A percentile compares a stretch with the other conserved stretches of the same genome.
Conservation (phyloP, 768 basidiomycete species). For the Leccinum sublutescens region DNA sequence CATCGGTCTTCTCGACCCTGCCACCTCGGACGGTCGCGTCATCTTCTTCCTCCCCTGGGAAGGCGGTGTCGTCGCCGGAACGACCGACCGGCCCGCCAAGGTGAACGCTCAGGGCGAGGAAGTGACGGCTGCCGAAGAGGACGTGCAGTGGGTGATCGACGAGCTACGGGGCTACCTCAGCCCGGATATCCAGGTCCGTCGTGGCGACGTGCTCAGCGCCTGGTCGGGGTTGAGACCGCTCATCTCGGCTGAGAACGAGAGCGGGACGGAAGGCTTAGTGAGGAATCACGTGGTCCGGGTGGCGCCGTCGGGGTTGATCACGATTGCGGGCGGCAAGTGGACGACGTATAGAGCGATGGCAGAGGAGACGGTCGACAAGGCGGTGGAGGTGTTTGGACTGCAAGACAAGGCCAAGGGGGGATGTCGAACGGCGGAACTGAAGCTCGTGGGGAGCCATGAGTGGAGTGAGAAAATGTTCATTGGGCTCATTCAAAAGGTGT, state of each 20-base stretch:
- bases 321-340: conserved; percentile 98
- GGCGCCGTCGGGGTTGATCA: conserved; percentile 76
- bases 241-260: conserved; percentile 74
- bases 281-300: conserved; percentile 92
- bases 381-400: conserved; percentile 75
- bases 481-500: conserved; percentile 84
- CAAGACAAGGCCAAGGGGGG: conserved; percentile 50
- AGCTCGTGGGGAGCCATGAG: conserved; percentile 87
- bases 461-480: conserved; percentile 99
- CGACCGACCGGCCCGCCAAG: conserved; percentile 80
- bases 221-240: conserved; percentile 93
- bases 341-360: conserved; percentile 98
- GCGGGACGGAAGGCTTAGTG: conserved; percentile 83
- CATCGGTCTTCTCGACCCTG: conserved; percentile 94
- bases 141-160: conserved; percentile 95
- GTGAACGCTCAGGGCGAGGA: conserved; percentile 57
- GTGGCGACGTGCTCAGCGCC: conserved; percentile 93
- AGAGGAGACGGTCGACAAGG: conserved; percentile 87
- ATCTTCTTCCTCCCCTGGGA: conserved; percentile 99
- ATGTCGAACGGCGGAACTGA: conserved; percentile 77
- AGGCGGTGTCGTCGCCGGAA: conserved; percentile 95
- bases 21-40: conserved; percentile 94
- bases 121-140: conserved; percentile 85
- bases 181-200: conserved; percentile 89
- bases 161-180: conserved; percentile 88